phyloP scores from a whole-genome alignment of 768 basidiomycete species.

The Podaxis carcinomalis region DNA sequence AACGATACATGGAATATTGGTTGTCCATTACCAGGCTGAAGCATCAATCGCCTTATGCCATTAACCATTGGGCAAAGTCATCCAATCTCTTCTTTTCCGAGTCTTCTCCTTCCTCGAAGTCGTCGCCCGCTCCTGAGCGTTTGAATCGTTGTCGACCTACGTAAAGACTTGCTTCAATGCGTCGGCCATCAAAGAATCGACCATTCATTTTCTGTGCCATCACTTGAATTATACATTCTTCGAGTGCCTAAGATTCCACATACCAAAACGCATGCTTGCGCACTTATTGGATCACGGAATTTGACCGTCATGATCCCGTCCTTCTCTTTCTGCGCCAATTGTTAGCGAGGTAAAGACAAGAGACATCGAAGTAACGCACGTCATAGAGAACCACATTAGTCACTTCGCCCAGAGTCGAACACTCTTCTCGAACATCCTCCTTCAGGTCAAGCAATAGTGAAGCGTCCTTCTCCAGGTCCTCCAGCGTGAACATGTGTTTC shows the following conservation, averaged over 20 bases:
- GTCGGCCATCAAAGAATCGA: constrained; percentile 82
- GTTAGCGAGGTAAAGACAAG: not conserved
- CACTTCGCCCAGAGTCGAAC: constrained; percentile 85
- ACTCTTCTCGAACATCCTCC: constrained; percentile 95
- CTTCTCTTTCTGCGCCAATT: constrained; percentile 64
- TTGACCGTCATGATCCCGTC: constrained; percentile 97
- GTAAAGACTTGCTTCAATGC: constrained; percentile 78
- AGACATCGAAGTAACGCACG: constrained; percentile 44
- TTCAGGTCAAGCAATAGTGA: constrained; percentile 87
- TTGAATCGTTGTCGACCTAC: constrained; percentile 79
- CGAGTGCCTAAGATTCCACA: not conserved
- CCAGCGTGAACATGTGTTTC: constrained; percentile 90
- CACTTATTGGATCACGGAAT: constrained; percentile 88
- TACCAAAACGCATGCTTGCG: constrained; percentile 88
- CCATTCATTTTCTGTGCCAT: constrained; percentile 84
- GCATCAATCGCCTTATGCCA: constrained; percentile 68
- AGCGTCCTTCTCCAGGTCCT: constrained; percentile 83
- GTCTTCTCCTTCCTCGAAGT: constrained; percentile 59
- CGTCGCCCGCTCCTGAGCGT: constrained; percentile 68
- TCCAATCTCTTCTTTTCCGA: constrained; percentile 84
- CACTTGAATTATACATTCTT: not conserved
- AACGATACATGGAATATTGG: not conserved
- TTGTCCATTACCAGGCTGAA: not conserved
- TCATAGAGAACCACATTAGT: constrained; percentile 95
- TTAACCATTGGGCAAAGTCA: constrained; percentile 83